These are phyloP conservation scores for Pseudogymnoascus sp. DNA, from an alignment of 2,329 filamentous ascomycete species.

Conservation along the genomic window DNA sequence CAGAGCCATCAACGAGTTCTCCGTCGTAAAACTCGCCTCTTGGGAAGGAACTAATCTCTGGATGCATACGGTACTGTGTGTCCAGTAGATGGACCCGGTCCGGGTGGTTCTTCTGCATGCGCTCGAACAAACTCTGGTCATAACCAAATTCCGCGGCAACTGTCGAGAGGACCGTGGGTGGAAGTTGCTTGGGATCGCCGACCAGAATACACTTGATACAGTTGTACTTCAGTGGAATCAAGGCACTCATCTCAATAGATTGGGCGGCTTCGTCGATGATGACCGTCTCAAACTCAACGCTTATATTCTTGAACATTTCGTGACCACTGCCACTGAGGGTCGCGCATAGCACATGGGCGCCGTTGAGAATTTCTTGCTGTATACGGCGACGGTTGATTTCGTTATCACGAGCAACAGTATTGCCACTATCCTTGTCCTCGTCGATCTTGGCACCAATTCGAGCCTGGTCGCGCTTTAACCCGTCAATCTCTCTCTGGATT, in stretches of 20 bases:
- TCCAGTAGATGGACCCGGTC: slow-evolving; percentile 89
- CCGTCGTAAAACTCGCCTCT: slow-evolving; percentile 89
- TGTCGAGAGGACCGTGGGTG: slow-evolving; percentile 90
- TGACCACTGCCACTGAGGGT: slow-evolving; percentile 94
- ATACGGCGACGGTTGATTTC: slow-evolving; percentile 77
- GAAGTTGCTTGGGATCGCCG: slow-evolving; percentile 93
- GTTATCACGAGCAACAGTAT: slow-evolving; percentile 69
- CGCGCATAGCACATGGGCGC: slow-evolving; percentile 86
- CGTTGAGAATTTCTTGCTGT: slow-evolving; percentile 85
- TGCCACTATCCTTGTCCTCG: slow-evolving; percentile 75
- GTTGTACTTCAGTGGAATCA: slow-evolving; percentile 96
- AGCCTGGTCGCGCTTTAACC: slow-evolving; percentile 66
- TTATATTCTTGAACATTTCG: slow-evolving; percentile 91
- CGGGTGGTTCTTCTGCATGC: slow-evolving; percentile 91
- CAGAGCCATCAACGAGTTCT: slow-evolving; percentile 70
- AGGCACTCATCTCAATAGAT: slow-evolving; percentile 91
- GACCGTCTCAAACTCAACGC: slow-evolving; percentile 96
- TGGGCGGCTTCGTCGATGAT: slow-evolving; percentile 97
- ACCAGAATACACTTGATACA: slow-evolving; percentile 95
- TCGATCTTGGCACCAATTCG: slow-evolving; percentile 78
- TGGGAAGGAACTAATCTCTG: slow-evolving; percentile 86
- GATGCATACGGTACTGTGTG: slow-evolving; percentile 98
- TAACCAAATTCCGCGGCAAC: slow-evolving; percentile 89
- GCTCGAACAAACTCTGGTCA: slow-evolving; percentile 95
- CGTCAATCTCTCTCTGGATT: slow-evolving; percentile 69